Percentiles rank a stretch among this genome's conserved stretches.
Conservation (phyloP, 1,139 yeast genomes). For the Yamadazyma dendronema region DNA sequence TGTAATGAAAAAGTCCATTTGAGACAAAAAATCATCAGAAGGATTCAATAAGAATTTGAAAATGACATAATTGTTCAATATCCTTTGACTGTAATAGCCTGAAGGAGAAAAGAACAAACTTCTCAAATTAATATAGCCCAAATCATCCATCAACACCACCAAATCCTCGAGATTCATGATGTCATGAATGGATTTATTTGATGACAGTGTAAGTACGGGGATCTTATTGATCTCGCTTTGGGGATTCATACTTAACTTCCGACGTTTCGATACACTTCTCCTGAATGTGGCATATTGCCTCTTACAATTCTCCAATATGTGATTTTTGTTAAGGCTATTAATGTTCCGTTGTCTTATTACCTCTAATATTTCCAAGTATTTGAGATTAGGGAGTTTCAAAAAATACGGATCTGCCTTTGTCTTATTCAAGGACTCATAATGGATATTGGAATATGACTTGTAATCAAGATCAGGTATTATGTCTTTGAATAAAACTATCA, state of each 20-base stretch:
- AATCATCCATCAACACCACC: slow-evolving; percentile 10
- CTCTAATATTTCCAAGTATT: slow-evolving; percentile 1
- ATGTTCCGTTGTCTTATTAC: not conserved
- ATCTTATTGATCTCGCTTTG: not conserved
- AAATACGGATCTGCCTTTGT: not conserved
- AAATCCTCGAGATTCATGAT: slow-evolving; percentile 14
- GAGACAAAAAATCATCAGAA: slow-evolving; percentile 4
- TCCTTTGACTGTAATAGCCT: slow-evolving; percentile 2
- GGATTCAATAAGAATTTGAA: slow-evolving; percentile 15
- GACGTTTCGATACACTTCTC: slow-evolving; percentile 12
- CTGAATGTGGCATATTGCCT: slow-evolving; percentile 17
- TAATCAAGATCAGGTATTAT: slow-evolving; percentile 25
- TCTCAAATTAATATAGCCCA: slow-evolving; percentile 3
- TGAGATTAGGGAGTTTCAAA: slow-evolving; percentile 1
- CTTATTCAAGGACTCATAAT: slow-evolving; percentile 1
- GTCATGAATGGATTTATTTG: slow-evolving; percentile 2
- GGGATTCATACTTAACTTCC: slow-evolving; percentile 1
- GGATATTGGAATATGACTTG: slow-evolving; percentile 7
- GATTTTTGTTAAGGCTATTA: not conserved
- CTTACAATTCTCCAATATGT: slow-evolving; percentile 7
- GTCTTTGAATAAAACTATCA: slow-evolving; percentile 25
- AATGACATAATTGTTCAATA: slow-evolving; percentile 4
- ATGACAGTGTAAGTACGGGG: not conserved
- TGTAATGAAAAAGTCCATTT: slow-evolving; percentile 2
- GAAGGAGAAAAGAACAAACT: not conserved